Evolutionary conservation across 371 early-diverging fungal genomes (phyloP), one percentile per base, ranked within the genome.

Genomic region (Polyrhizophydium stewartii): DNA sequence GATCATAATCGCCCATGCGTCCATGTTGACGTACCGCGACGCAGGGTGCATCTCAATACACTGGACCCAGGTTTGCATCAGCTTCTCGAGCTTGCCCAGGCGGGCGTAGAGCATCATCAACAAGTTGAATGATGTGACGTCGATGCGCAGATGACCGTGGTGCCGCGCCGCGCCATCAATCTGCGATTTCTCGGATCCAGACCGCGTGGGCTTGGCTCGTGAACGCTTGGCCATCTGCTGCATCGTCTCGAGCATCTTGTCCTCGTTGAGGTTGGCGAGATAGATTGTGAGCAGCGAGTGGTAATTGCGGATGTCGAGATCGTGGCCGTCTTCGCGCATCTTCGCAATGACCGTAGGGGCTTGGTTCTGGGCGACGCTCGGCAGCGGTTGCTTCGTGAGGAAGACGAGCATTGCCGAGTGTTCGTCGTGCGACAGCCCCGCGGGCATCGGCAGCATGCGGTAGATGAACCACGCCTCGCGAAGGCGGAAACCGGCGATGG

Each of bases 281-380:
- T 72, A 63, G 32, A 62, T 57, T 16, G 55, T 28, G 60, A 72
- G 65, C 31, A 66, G 38, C 28, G 63, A 51, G 50, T 68, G 65
- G 53, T 65, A 72, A 59, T 72, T 68, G 12, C 67, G 31, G 1
- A 68, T 25, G 38, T 65, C 65, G 24, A 60, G 63, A n/a, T 47
- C 32, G 41, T 30, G 16, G 17, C 61, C 58, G 1, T 16, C 17
- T 10, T 35, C 32, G 21, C 55, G 59, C 62, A 71, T 61, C 30
- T 62, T 61, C 9, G 33, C 1, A 17, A 65, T 37, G 16, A 65
- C 63, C 22, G 59, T 58, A n/a, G 56, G 47, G 32, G 67, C 64
- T 30, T 65, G 56, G 6, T 30, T 35, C 25, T 38, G 65, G 12
- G 64, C 71, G 25, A 67, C 43, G 3, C 43, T 28, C 1, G 71